A percentile compares a stretch with the other conserved stretches of the same genome.
Conservation (phyloP, 2,329 filamentous ascomycete genomes). For the Pseudocercospora macadamiae region DNA sequence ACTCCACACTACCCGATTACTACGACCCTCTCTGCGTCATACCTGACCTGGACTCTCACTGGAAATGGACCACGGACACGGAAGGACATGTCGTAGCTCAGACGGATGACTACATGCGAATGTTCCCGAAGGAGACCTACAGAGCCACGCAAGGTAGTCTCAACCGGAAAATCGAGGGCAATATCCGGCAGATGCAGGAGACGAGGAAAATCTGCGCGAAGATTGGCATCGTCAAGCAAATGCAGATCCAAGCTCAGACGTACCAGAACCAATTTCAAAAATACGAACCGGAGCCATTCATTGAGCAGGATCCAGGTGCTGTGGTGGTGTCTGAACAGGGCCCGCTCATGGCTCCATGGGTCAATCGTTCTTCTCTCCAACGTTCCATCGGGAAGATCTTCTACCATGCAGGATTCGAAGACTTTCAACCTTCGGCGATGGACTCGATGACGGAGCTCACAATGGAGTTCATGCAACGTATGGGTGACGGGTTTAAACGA, state of each 20-base stretch:
- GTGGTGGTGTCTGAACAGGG: constrained; percentile 88
- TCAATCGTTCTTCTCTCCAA: constrained; percentile 82
- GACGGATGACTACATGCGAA: constrained; percentile 78
- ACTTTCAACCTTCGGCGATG: constrained; percentile 91
- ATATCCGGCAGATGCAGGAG: constrained; percentile 94
- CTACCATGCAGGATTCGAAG: constrained; percentile 95
- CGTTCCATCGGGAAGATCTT: constrained; percentile 92
- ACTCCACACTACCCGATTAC: constrained; percentile 87
- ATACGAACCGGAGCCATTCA: constrained; percentile 86
- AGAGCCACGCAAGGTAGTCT: constrained; percentile 73
- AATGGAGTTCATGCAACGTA: constrained; percentile 83
- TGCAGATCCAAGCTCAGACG: constrained; percentile 97
- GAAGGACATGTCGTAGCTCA: constrained; percentile 89
- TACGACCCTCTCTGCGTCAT: constrained; percentile 86
- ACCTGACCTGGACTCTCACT: constrained; percentile 75
- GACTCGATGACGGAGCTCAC: constrained; percentile 89
- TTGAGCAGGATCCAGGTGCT: constrained; percentile 83
- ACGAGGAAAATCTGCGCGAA: constrained; percentile 95
- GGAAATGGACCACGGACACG: constrained; percentile 86
- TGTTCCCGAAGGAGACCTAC: constrained; percentile 77
- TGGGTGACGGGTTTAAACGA: constrained; percentile 75
- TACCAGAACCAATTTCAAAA: constrained; percentile 99
- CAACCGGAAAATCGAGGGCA: constrained; percentile 79
- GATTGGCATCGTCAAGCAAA: constrained; percentile 97
- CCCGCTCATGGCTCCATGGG: constrained; percentile 80